Conservation (phyloP, 768 basidiomycete genomes). For the Suillus lakei region DNA sequence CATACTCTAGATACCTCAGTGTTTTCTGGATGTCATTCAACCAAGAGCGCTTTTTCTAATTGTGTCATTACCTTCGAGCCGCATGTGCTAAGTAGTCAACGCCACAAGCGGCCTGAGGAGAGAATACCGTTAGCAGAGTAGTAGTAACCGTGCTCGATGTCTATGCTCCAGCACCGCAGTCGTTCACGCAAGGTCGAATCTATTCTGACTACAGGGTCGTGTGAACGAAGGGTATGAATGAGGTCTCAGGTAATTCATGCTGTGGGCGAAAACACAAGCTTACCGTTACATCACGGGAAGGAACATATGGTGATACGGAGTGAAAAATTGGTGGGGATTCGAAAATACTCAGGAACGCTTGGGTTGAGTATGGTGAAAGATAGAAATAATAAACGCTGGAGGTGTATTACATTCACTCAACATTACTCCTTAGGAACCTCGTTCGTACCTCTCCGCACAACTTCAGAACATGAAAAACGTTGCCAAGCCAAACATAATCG, state of each 20-base stretch:
- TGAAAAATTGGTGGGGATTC: background rate
- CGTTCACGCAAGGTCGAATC: background rate
- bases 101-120: background rate
- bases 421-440: background rate
- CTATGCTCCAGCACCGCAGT: background rate
- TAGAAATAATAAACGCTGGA: background rate
- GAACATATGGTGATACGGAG: background rate
- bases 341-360: background rate
- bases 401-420: background rate
- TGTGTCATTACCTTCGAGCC: background rate
- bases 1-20: background rate
- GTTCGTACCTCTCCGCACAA: background rate
- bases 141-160: background rate
- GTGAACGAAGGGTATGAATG: no score
- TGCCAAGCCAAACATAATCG: background rate
- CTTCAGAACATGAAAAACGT: background rate
- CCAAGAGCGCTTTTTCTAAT: background rate
- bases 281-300: no score
- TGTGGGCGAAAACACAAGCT: no score
- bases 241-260: no score
- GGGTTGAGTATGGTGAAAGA: background rate
- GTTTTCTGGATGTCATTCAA: background rate
- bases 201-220: background rate
- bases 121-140: background rate
- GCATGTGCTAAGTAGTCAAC: background rate